A percentile compares a stretch with the other conserved stretches of the same genome.
phyloP scores from a whole-genome alignment of 176 grass and related monocot species.

The Oryza meridionalis region DNA sequence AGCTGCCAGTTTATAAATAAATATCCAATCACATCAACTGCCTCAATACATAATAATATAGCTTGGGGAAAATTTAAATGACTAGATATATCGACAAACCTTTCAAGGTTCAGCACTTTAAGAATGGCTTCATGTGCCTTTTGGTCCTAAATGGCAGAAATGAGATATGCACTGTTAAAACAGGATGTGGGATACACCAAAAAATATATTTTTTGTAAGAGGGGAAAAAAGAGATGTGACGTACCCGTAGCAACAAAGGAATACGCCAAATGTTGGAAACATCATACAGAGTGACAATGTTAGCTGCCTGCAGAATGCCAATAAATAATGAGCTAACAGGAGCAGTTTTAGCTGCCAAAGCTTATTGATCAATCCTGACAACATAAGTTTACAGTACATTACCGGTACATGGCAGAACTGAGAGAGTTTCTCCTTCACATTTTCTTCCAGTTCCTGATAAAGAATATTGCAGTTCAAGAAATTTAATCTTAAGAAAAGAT shows the following conservation, averaged over 20 bases:
- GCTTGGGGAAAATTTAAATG: conserved; percentile 17
- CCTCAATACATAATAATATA: neutral
- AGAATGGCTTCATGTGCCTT: conserved; percentile 80
- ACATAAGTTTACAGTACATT: conserved; percentile 27
- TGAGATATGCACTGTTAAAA: neutral
- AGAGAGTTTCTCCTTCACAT: conserved; percentile 83
- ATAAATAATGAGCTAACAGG: conserved; percentile 29
- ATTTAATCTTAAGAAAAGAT: conserved; percentile 18
- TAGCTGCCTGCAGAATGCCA: conserved; percentile 55
- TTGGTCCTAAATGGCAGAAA: conserved; percentile 57
- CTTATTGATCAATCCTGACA: neutral
- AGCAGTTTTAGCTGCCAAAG: neutral
- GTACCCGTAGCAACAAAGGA: conserved; percentile 75
- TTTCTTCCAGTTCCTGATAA: conserved; percentile 64
- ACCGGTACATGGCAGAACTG: conserved; percentile 88
- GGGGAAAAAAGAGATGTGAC: conserved; percentile 35
- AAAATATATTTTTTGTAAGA: neutral
- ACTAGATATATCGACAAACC: conserved; percentile 52
- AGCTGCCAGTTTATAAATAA: conserved; percentile 36
- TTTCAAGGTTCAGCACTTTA: conserved; percentile 74
- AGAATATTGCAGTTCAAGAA: conserved; percentile 13
- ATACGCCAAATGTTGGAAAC: conserved; percentile 87
- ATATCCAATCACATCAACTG: conserved; percentile 2
- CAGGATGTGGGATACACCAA: neutral
- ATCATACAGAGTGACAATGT: conserved; percentile 74